Base-by-base conservation (phyloP, 2,329 filamentous ascomycete genomes). In the Fusarium sp. region DNA sequence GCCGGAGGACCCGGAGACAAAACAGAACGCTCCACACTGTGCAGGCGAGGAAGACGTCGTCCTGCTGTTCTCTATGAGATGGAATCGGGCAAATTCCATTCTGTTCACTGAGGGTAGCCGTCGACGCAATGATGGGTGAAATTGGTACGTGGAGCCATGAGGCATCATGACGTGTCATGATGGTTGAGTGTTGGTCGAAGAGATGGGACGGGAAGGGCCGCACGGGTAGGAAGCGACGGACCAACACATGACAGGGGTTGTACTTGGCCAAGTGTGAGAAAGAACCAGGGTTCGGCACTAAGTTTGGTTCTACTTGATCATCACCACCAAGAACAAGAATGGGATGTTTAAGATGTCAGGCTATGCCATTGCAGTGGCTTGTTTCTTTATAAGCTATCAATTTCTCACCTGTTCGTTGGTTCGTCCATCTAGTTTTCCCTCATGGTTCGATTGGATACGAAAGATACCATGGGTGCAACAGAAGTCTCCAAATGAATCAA, bases 151-250 rank as follows among this genome's bases (percentile, higher is more conserved):
- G 20, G 41, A 22, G 28, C 35, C 30, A 41, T 51, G 52, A 56
- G 41, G 55, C 24, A 61, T 66, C 56, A 37, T 24, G 55, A 51
- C 22, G 44, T 43, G 30, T 39, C 39, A 22, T 20, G 41, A 62
- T 43, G 39, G 35, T 22, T 22, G 41, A 54, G 43, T 35, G 39
- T 43, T 66, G 52, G 30, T 20, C 41, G 48, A 44, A 51, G 40
- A 68, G 47, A 68, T 64, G 55, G 65, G 65, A 57, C 65, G 65
- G 65, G 65, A 69, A 69, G 65, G 65, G 65, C 65, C 65, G 65
- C 65, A 37, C 65, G 50, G 65, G 61, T 47, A 61, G 50, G 51
- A 48, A 68, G 51, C 55, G 55, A 62, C 62, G 47, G 55, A 51
- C 65, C 63, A 69, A 64, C 54, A 44, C 10, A 39, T 15, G 44